phyloP scores from a whole-genome alignment of 2,329 filamentous ascomycete species.

The Diaporthe ilicicola region DNA sequence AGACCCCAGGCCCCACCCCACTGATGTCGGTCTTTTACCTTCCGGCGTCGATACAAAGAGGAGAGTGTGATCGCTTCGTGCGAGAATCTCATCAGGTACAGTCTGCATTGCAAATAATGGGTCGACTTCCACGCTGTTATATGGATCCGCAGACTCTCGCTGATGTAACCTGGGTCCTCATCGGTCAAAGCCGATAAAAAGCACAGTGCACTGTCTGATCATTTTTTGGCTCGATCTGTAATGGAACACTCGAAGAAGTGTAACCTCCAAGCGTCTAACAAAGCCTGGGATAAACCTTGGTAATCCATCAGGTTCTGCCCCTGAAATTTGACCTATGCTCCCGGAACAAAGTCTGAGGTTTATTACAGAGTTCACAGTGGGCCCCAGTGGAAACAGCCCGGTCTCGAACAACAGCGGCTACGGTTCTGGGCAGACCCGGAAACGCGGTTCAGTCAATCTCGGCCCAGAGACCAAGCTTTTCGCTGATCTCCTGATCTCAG shows the following conservation, averaged over 20 bases:
- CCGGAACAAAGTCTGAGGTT: too few relatives aligned
- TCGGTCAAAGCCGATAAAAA: background rate
- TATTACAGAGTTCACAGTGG: background rate
- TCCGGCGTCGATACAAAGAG: background rate
- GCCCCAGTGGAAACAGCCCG: background rate
- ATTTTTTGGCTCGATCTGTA: background rate
- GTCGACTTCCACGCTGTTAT: background rate
- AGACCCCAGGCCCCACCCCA: too few relatives aligned
- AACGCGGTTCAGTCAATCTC: background rate
- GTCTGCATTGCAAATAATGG: background rate
- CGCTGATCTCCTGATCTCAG: conserved; percentile 6
- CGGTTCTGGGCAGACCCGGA: background rate
- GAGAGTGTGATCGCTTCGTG: too few relatives aligned
- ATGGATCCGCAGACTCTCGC: background rate
- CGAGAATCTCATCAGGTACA: background rate
- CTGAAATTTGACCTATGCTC: too few relatives aligned
- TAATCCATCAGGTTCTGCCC: background rate
- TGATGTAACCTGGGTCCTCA: background rate
- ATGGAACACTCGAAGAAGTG: background rate
- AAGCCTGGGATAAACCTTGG: background rate
- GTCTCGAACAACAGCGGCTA: background rate
- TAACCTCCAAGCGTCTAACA: background rate
- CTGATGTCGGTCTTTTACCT: too few relatives aligned
- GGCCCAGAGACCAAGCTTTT: conserved; percentile 4
- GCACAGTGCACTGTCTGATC: background rate